phyloP scores from a whole-genome alignment of 495 filamentous ascomycete species.

The Lineolata rhizophorae region DNA sequence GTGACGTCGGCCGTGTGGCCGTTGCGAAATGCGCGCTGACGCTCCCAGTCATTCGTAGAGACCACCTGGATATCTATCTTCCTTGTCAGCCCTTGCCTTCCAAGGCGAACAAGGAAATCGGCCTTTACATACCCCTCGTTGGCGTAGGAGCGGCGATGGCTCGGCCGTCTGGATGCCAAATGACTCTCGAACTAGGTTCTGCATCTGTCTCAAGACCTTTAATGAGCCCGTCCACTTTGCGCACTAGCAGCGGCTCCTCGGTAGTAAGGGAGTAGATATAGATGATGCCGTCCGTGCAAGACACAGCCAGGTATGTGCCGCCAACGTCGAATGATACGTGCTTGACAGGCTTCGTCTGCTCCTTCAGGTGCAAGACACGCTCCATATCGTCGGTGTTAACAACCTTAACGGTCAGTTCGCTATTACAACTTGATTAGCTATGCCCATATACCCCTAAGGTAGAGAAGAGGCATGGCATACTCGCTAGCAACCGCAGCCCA shows the following conservation, averaged over 20 bases:
- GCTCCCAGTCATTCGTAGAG: slow-evolving; percentile 68
- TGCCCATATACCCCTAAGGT: too few relatives aligned
- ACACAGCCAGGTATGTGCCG: slow-evolving; percentile 53
- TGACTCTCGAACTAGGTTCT: slow-evolving; percentile 50
- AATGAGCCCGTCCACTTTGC: slow-evolving; percentile 71
- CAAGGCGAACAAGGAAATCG: neutral
- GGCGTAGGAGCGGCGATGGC: slow-evolving; percentile 73
- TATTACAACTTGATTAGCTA: too few relatives aligned
- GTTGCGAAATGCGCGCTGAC: slow-evolving; percentile 49
- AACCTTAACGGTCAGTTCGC: slow-evolving; percentile 72
- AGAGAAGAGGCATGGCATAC: slow-evolving; percentile 18
- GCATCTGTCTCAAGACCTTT: slow-evolving; percentile 53
- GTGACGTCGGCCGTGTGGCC: slow-evolving; percentile 78
- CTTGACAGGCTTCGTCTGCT: slow-evolving; percentile 67
- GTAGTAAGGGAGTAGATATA: slow-evolving; percentile 73
- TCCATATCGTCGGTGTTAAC: slow-evolving; percentile 61
- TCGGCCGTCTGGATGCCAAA: slow-evolving; percentile 89
- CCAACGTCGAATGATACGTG: slow-evolving; percentile 76
- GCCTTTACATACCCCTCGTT: slow-evolving; percentile 23
- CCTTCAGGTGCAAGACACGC: slow-evolving; percentile 48
- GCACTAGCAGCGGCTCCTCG: slow-evolving; percentile 59
- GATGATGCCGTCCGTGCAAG: slow-evolving; percentile 67
- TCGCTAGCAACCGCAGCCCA: slow-evolving; percentile 96
- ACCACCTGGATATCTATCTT: slow-evolving; percentile 54
- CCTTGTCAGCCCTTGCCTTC: neutral